A percentile compares a stretch with the other conserved stretches of the same genome.
Conservation (phyloP, 352 stramenopile genomes). For the Globisporangium echinulatum region DNA sequence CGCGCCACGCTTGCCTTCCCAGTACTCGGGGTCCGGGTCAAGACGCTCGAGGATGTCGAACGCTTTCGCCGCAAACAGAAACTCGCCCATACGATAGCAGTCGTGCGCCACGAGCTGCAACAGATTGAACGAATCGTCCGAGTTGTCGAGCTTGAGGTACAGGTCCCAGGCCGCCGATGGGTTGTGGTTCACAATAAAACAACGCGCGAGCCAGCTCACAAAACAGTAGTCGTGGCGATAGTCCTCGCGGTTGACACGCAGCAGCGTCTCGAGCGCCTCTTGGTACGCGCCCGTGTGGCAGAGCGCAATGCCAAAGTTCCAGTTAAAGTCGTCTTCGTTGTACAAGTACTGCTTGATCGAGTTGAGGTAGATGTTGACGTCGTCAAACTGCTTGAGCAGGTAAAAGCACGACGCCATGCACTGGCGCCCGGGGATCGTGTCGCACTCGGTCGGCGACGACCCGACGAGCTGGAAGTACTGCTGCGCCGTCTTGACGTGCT, state of each 20-base stretch:
- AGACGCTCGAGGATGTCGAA: conserved; percentile 93
- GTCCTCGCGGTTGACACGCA: conserved; percentile 87
- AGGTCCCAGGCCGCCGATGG: conserved; percentile 93
- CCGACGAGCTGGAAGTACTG: conserved; percentile 94
- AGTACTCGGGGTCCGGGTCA: conserved; percentile 94
- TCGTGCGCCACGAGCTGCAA: conserved; percentile 96
- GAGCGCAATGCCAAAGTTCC: conserved; percentile 94
- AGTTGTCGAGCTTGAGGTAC: conserved; percentile 95
- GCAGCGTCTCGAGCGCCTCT: conserved; percentile 90
- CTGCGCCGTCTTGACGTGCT: conserved; percentile 92
- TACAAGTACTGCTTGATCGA: conserved; percentile 95
- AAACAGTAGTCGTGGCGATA: conserved; percentile 94
- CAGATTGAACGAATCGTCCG: conserved; percentile 93
- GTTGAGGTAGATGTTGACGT: conserved; percentile 97
- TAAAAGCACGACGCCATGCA: conserved; percentile 98
- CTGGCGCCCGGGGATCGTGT: conserved; percentile 95
- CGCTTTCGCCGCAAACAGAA: conserved; percentile 92
- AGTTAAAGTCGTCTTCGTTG: conserved; percentile 98
- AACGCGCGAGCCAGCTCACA: conserved; percentile 85
- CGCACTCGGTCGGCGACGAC: conserved; percentile 91
- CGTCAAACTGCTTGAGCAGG: conserved; percentile 94
- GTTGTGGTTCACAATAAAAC: conserved; percentile 95
- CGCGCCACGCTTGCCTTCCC: conserved; percentile 93
- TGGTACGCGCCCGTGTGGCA: conserved; percentile 91
- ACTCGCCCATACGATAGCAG: conserved; percentile 96